Evolutionary conservation across 345 rosid species (phyloP), one percentile per base, ranked within the genome.

Genomic region (Hypericum androsaemum): DNA sequence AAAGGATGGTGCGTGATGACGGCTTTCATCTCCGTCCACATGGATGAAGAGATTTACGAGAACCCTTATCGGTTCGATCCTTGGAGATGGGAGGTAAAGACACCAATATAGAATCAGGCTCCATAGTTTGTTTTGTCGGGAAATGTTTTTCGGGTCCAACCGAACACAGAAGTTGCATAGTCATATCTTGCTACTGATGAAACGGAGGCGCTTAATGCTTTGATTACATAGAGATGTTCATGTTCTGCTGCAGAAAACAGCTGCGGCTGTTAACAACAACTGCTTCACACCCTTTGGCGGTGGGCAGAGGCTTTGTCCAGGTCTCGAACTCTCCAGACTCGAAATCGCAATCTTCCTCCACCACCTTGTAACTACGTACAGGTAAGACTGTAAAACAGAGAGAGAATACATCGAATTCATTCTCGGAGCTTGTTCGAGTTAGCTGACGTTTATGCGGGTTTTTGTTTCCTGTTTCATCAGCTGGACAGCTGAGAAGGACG

Each of bases 241-340:
- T 58, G 28, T 12, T 58, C 15, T 8, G 12, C 43, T 53, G 58
- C 83, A 88, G 98, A 83, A 77, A 62, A 74, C 69, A 14, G 87
- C 71, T 61, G 68, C 64, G 0, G 71, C 70, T 50, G 69, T 58
- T 10, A 76, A 70, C 50, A 90, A 77, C 68, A 84, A 54, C 17
- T 66, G 68, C 76, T 92, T 79, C 59, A 88, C 98, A 22, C 96
- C 98, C 4, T 92, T 92, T 71, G 98, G 98, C 41, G 98, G 98
- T 9, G 98, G 98, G n/a, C 98, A 88, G 43, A 78, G 98, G 69
- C 77, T 92, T 8, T 92, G 98, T 64, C 98, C 98, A 59, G 98
- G 98, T 43, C 50, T 83, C 48, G 98, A 92, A 53, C 74, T 92
- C 32, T 84, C 98, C 7, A 86, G 88, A 63, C 97, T 88, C 5